phyloP scores from a whole-genome alignment of 495 filamentous ascomycete genomes.

The Annulohypoxylon stygium region DNA sequence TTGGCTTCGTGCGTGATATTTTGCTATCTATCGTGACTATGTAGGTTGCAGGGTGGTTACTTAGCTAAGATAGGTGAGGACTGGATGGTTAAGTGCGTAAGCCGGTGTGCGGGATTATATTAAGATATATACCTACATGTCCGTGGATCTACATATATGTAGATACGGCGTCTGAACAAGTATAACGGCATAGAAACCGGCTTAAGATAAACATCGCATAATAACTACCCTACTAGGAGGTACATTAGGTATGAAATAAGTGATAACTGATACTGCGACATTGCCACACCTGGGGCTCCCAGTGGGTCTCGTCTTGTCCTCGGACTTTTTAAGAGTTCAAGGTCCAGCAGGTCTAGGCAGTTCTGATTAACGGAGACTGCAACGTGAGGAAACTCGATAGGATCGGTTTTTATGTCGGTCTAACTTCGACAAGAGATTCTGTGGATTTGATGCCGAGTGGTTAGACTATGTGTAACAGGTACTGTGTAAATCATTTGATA shows the following conservation, averaged over 20 bases:
- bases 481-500: not conserved
- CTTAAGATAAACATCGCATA: conserved; percentile 5
- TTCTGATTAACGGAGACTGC: conserved; percentile 5
- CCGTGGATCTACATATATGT: not conserved
- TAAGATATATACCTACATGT: conserved; percentile 15
- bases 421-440: conserved; percentile 3
- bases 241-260: conserved; percentile 14
- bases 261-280: conserved; percentile 26
- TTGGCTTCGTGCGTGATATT: conserved; percentile 17
- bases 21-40: conserved; percentile 18
- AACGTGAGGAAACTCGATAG: not conserved
- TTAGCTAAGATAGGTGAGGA: conserved; percentile 7
- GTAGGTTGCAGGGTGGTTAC: not conserved
- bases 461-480: not conserved
- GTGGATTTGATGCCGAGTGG: conserved; percentile 11
- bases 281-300: conserved; percentile 15
- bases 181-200: not conserved
- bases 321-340: conserved; percentile 1
- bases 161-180: not conserved
- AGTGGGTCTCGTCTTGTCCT: not conserved
- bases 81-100: conserved; percentile 4
- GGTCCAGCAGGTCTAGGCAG: conserved; percentile 3
- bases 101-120: conserved; percentile 42
- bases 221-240: not conserved
- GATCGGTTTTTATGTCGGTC: conserved; percentile 13